phyloP scores from a whole-genome alignment of 495 filamentous ascomycete genomes.

The Xylaria acuta region DNA sequence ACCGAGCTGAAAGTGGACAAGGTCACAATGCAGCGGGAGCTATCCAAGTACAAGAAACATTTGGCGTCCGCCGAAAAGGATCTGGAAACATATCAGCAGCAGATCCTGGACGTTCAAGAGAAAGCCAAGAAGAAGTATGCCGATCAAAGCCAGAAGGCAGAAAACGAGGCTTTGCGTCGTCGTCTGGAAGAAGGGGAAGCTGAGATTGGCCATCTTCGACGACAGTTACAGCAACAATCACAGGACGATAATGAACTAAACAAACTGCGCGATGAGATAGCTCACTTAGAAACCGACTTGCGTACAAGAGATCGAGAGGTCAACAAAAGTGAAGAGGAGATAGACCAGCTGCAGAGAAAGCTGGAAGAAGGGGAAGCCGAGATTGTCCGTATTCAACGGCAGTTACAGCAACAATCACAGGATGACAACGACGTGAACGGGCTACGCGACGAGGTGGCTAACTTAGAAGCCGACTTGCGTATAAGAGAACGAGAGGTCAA shows the following conservation, averaged over 20 bases:
- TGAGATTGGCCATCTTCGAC: neutral
- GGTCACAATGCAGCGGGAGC: slow-evolving; percentile 83
- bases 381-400: slow-evolving; percentile 49
- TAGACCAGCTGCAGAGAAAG: slow-evolving; percentile 46
- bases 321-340: slow-evolving; percentile 49
- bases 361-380: slow-evolving; percentile 55
- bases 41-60: slow-evolving; percentile 81
- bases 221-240: neutral
- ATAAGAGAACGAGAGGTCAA: neutral
- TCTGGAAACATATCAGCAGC: slow-evolving; percentile 75
- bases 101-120: slow-evolving; percentile 79
- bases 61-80: slow-evolving; percentile 79
- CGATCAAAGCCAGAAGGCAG: slow-evolving; percentile 64
- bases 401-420: neutral
- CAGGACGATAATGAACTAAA: neutral
- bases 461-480: neutral
- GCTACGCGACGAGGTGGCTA: neutral
- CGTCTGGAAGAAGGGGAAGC: neutral
- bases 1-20: slow-evolving; percentile 92
- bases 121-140: slow-evolving; percentile 76
- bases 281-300: neutral
- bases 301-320: slow-evolving; percentile 2
- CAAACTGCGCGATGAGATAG: neutral
- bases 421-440: neutral
- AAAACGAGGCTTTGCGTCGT: slow-evolving; percentile 62